These are phyloP conservation scores for Bothriochloa decipiens DNA, from an alignment of 176 grass and related monocot species.

Conservation along the genomic window DNA sequence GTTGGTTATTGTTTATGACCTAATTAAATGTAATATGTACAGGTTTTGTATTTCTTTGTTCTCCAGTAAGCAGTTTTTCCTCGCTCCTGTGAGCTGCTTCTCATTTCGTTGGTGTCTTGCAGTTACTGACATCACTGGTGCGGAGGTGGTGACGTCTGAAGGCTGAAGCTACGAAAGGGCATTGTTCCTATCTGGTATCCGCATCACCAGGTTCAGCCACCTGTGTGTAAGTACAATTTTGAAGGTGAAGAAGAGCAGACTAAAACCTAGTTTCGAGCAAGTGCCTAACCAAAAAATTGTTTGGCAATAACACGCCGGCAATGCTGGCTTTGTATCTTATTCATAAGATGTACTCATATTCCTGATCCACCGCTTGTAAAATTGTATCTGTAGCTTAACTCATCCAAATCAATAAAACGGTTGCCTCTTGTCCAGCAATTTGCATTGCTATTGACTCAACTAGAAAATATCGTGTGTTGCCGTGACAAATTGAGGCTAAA, in stretches of 20 bases:
- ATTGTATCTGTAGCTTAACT: not conserved
- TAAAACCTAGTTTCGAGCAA: conserved; percentile 44
- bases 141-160: conserved; percentile 66
- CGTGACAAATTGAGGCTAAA: not conserved
- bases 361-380: not conserved
- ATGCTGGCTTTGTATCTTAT: not conserved
- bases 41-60: conserved; percentile 7
- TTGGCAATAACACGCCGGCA: not conserved
- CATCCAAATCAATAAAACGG: not conserved
- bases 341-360: not conserved
- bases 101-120: conserved; percentile 2
- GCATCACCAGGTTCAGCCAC: conserved; percentile 6
- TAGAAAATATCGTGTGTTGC: not conserved
- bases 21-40: not conserved
- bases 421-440: not conserved
- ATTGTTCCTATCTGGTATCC: not conserved
- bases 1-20: not conserved
- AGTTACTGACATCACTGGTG: conserved; percentile 84
- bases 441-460: not conserved
- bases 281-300: not conserved
- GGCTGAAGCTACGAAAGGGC: not conserved
- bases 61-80: conserved; percentile 4
- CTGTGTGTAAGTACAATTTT: conserved; percentile 62
- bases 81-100: not conserved
- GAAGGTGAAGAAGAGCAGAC: conserved; percentile 35